Conservation (phyloP, 257 asterid species). For the Solanum chmielewskii region DNA sequence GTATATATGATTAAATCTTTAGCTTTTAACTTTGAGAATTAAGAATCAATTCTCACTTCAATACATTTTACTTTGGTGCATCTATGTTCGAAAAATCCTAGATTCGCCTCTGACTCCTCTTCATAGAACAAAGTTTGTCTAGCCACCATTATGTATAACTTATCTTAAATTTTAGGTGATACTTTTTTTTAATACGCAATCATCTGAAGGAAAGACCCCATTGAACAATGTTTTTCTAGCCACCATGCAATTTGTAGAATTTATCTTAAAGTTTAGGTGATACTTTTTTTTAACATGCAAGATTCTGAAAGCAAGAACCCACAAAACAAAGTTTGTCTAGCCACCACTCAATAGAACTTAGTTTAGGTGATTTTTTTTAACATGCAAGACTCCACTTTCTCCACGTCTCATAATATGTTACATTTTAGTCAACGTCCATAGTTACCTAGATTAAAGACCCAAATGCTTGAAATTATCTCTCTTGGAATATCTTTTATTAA, state of each 20-base stretch:
- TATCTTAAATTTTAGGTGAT: not conserved
- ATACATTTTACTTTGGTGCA: too few relatives aligned
- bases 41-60: too few relatives aligned
- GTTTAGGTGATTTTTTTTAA: too few relatives aligned
- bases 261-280: not conserved
- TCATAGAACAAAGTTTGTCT: not conserved
- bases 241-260: not conserved
- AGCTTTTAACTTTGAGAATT: too few relatives aligned
- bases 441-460: not conserved
- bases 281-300: not conserved
- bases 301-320: not conserved
- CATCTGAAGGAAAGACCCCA: too few relatives aligned
- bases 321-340: too few relatives aligned
- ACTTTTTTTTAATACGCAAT: too few relatives aligned
- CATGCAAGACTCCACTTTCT: not conserved
- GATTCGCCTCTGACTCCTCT: too few relatives aligned
- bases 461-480: not conserved
- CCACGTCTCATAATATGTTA: not conserved
- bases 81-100: too few relatives aligned
- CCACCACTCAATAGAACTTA: too few relatives aligned
- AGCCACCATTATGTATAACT: not conserved
- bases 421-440: not conserved
- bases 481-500: not conserved
- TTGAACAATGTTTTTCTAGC: not conserved
- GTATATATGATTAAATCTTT: too few relatives aligned